phyloP scores from a whole-genome alignment of 2,329 filamentous ascomycete genomes.

The Diplodia intermedia region DNA sequence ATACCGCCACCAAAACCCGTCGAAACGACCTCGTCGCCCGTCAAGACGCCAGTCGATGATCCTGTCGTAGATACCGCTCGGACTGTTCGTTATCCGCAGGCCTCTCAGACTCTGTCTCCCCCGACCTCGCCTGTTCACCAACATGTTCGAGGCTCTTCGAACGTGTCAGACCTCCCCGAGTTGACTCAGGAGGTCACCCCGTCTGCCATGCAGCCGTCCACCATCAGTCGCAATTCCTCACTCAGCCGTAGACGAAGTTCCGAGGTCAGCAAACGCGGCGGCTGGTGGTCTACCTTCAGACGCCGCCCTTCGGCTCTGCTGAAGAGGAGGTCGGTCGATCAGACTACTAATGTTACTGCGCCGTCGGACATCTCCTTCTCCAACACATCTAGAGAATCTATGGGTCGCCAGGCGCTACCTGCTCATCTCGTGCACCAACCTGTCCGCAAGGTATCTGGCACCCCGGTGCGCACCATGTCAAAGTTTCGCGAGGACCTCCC shows the following conservation, averaged over 20 bases:
- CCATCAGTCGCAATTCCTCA: constrained; percentile 46
- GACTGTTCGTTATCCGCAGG: constrained; percentile 53
- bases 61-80: constrained; percentile 58
- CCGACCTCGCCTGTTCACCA: constrained; percentile 49
- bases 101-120: constrained; percentile 22
- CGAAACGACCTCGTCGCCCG: constrained; percentile 34
- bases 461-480: constrained; percentile 82
- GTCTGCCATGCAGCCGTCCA: constrained; percentile 43
- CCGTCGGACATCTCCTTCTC: constrained; percentile 78
- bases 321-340: constrained; percentile 59
- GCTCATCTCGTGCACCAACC: constrained; percentile 55
- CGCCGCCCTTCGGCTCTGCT: constrained; percentile 71
- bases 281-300: constrained; percentile 42
- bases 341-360: constrained; percentile 52
- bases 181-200: constrained; percentile 51
- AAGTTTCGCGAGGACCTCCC: constrained; percentile 92
- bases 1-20: constrained; percentile 10
- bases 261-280: constrained; percentile 44
- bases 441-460: constrained; percentile 58
- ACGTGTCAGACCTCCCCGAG: constrained; percentile 61
- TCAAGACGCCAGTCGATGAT: constrained; percentile 53
- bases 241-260: constrained; percentile 43
- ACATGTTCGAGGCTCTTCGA: constrained; percentile 57
- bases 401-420: constrained; percentile 64
- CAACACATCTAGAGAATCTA: constrained; percentile 89